Evolutionary conservation across 352 stramenopile genomes (phyloP).

Genomic region (Globisporangium polare): DNA sequence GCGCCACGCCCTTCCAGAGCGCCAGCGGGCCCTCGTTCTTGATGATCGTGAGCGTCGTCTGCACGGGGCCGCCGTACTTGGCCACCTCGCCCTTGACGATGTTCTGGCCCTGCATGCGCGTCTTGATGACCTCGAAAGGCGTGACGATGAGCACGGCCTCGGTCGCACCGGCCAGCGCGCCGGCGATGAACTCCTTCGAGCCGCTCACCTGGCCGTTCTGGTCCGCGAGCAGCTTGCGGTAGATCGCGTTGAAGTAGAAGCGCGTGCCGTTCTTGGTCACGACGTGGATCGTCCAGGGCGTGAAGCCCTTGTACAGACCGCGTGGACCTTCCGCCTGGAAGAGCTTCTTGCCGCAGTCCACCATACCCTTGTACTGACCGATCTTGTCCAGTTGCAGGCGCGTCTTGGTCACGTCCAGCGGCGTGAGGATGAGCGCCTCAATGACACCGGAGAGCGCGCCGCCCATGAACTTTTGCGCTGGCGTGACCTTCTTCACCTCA

Average conservation of each 20-base stretch:
- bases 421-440: slow-evolving; percentile 81
- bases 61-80: slow-evolving; percentile 88
- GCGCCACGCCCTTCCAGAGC: slow-evolving; percentile 95
- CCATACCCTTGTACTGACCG: slow-evolving; percentile 82
- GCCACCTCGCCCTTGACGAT: slow-evolving; percentile 69
- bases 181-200: slow-evolving; percentile 83
- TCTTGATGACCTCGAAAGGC: slow-evolving; percentile 98
- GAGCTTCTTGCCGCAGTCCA: slow-evolving; percentile 84
- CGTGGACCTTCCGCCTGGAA: slow-evolving; percentile 68
- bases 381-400: slow-evolving; percentile 86
- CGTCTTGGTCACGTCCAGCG: slow-evolving; percentile 88
- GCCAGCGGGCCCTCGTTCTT: slow-evolving; percentile 92
- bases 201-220: slow-evolving; percentile 80
- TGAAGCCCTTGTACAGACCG: slow-evolving; percentile 87
- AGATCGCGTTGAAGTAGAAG: slow-evolving; percentile 89
- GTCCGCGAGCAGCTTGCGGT: slow-evolving; percentile 69
- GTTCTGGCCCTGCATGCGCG: slow-evolving; percentile 93
- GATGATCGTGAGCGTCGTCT: slow-evolving; percentile 91
- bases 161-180: slow-evolving; percentile 91
- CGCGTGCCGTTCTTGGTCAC: slow-evolving; percentile 89
- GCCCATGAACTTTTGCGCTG: slow-evolving; percentile 73
- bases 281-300: slow-evolving; percentile 86
- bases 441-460: slow-evolving; percentile 84
- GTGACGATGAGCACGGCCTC: slow-evolving; percentile 97
- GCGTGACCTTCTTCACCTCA: slow-evolving; percentile 63